Evolutionary conservation across 139 green algal genomes (phyloP), one percentile per base, ranked within the genome.

Genomic region (Desmodesmus armatus): DNA sequence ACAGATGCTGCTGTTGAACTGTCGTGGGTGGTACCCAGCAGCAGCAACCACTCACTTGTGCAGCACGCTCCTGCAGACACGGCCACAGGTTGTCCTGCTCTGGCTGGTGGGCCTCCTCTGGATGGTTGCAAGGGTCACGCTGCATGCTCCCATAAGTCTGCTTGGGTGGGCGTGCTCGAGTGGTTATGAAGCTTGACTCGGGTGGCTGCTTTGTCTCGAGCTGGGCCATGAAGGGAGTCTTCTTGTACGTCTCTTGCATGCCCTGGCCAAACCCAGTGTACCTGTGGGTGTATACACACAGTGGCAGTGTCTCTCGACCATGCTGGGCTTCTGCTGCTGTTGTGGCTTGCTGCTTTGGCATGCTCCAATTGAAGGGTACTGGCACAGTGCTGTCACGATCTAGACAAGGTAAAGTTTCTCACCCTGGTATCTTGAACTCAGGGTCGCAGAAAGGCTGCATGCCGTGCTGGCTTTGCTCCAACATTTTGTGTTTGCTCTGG

Each of bases 251-350:
- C 77, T 94, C 91, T 19, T 84, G 66, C 70, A 93, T 33, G 19
- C 90, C 88, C 13, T 93, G 88, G 3, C 94, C 73, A 62, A 93
- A 93, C 0, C 94, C 94, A 33, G 94, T 97, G 85, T 94, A 97
- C 81, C 93, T 96, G 88, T 69, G 47, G 19, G 21, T 69, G 53
- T 33, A 69, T 9, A 5, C 5, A 9, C 7, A 55, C 47, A 55
- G 47, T n/a, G n/a, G 51, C 51, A 17, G 51, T 62, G 51, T 62
- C 51, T 27, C 13, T 27, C 15, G 51, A n/a, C n/a, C n/a, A n/a
- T n/a, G n/a, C n/a, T n/a, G n/a, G n/a, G n/a, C 37, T 39, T 37
- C 40, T 77, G 69, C 37, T 55, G 44, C 17, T 35, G 33, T 40
- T 19, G 33, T 43, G 11, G n/a, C 2, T 21, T 70, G 77, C 1